Evolutionary conservation across 495 filamentous ascomycete species (phyloP), one percentile per base, ranked within the genome.

Genomic region (Letharia columbiana): DNA sequence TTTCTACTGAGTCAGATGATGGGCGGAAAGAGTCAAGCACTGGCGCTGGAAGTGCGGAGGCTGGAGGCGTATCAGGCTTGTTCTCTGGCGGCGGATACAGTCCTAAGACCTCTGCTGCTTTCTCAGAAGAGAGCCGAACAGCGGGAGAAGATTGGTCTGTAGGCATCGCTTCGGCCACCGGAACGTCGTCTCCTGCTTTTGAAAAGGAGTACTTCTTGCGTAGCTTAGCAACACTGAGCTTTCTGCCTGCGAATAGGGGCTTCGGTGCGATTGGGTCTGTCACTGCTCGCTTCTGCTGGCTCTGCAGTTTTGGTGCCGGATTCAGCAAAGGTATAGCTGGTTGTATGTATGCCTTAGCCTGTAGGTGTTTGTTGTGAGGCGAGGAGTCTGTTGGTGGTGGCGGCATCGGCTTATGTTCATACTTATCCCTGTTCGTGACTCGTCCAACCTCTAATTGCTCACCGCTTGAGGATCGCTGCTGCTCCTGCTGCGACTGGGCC

Each of bases 371-470:
- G 15, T 45, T 65, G 17, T 50, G 59, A 44, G 52, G 50, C 10
- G 69, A 59, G 18, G 67, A 62, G 17, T 61, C 63, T 37, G 49
- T n/a, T 44, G 70, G 70, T 44, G 66, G 60, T 23, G 61, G 59
- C 40, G 69, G 71, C 69, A 73, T 73, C n/a, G 69, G 69, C 52
- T 71, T 73, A n/a, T 69, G 65, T 42, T 73, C 71, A 58, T 71
- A 73, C 44, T 62, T 66, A 28, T 68, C 68, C n/a, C 67, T 70
- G 41, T 67, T 69, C 7, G 67, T 71, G 9, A 54, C 63, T 40
- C 41, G 42, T 31, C 62, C 9, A 15, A 12, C 15, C n/a, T 23
- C 56, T 31, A 23, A 41, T n/a, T 23, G 33, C n/a, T 28, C 64
- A 17, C 13, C 20, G 13, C 41, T 54, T 17, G 49, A 13, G 11